Conservation (phyloP, 306 rosid genomes). For the Glycyrrhiza uralensis region DNA sequence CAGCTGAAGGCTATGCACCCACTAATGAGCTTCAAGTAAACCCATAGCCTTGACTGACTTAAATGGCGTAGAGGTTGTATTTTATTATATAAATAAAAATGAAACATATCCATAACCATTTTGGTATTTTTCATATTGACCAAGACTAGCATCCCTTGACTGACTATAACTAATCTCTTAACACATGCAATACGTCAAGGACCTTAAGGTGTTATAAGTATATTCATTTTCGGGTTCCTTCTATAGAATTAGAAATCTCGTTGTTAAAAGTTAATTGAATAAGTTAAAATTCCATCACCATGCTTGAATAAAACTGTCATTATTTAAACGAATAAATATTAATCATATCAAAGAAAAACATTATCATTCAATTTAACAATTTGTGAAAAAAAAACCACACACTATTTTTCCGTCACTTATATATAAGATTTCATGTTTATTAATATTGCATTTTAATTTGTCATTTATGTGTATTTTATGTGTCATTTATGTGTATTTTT, state of each 20-base stretch:
- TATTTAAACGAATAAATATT: background rate
- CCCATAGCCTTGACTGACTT: too few relatives aligned
- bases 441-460: background rate
- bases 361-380: background rate
- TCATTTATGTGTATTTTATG: too few relatives aligned
- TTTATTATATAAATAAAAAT: too few relatives aligned
- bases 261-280: background rate
- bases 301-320: background rate
- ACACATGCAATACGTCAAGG: background rate
- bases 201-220: background rate
- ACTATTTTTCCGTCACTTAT: background rate
- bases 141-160: background rate
- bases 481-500: background rate
- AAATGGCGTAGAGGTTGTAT: too few relatives aligned
- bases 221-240: background rate
- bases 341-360: background rate
- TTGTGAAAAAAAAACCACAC: background rate
- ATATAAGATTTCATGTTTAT: background rate
- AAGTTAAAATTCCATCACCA: background rate
- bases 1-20: too few relatives aligned
- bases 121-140: too few relatives aligned
- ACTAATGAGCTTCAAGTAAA: too few relatives aligned
- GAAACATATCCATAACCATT: too few relatives aligned
- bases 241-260: background rate
- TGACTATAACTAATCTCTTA: background rate